Evolutionary conservation across 2,329 filamentous ascomycete species (phyloP), one percentile per base, ranked within the genome.

Genomic region (Cercospora sp.): DNA sequence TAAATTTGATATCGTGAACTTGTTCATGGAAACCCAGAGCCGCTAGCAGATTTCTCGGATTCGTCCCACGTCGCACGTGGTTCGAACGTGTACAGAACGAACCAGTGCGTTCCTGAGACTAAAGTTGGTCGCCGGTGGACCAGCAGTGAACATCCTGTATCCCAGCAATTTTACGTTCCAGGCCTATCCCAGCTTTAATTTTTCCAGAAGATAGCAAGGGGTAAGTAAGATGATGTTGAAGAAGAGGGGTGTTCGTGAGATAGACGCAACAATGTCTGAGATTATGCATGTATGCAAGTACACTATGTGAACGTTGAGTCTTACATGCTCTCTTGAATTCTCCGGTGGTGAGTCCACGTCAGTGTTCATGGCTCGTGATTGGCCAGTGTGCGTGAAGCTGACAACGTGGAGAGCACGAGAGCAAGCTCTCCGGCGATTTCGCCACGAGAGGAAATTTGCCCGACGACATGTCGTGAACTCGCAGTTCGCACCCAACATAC

Each of bases 351-450:
- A 53, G 23, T 28, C 13, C 20, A 53, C 18, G 10, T 3, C 48
- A 7, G 23, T 20, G 20, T 28, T 53, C 5, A 16, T 23, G 28
- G n/a, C 55, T 31, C 23, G 13, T 58, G 55, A 58, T 36, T 58
- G 55, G 28, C 8, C 28, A 33, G 16, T 30, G 13, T 58, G 28
- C 55, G 55, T 36, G 31, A 58, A 31, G 28, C 55, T 58, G 28
- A 36, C 31, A 18, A 31, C 31, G 28, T 31, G 55, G 28, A 31
- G 28, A 58, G 28, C 55, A 36, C 16, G 31, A 31, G 20, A 31
- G 20, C 23, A 23, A 31, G 55, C 55, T 58, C 55, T 58, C 31
- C 55, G 55, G 55, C 55, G 55, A 58, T 58, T 58, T 58, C 55
- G 28, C 55, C 55, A 36, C 31, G 28, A 31, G 55, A 1, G 55